Base-by-base conservation (phyloP, 768 basidiomycete species). In the Sarcodon aspratus region DNA sequence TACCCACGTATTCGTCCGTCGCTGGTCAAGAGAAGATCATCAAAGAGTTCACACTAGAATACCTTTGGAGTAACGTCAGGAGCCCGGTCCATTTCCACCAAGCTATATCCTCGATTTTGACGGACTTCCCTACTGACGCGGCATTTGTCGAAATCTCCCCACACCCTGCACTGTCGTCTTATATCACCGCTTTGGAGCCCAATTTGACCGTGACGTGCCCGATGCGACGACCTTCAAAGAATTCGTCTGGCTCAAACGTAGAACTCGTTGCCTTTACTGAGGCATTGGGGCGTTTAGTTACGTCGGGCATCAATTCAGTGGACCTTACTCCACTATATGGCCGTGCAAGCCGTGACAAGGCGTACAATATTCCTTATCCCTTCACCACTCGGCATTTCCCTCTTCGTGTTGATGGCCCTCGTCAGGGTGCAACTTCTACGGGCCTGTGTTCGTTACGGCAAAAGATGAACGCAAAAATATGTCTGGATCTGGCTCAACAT, bases 401-500 rank as follows among this genome's bases (percentile, higher is more conserved):
- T 3, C 8, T 42, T 1, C 40, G 40, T 17, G 13, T 42, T 8
- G 40, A 42, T 13, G 40, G 40, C 5, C 40, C 40, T 8, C 40
- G 40, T 2, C 9, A 9, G 40, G 40, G 17, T 13, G 37, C 12
- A 38, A 3, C 40, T 8, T 8, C 40, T 42, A 27, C 21, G 40
- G 13, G 40, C 5, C 17, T 15, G 40, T 42, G 27, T 27, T 42
- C 11, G 11, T 42, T 42, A 13, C 59, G 62, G 36, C 62, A 72
- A 44, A 61, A 63, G 9, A 50, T 75, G 34, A 74, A 66, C 50
- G 45, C 51, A 10, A 48, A 57, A 13, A 69, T 66, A 1, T 66
- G 68, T 46, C 68, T 72, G 0, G 62, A 62, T 18, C 55, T 75
- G 9, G 66, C 69, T 0, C 64, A 73, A 34, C 74, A 75, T 53